Percentiles rank a stretch among this genome's conserved stretches.
Conservation (phyloP, 306 rosid genomes). For the Fagus crenata region DNA sequence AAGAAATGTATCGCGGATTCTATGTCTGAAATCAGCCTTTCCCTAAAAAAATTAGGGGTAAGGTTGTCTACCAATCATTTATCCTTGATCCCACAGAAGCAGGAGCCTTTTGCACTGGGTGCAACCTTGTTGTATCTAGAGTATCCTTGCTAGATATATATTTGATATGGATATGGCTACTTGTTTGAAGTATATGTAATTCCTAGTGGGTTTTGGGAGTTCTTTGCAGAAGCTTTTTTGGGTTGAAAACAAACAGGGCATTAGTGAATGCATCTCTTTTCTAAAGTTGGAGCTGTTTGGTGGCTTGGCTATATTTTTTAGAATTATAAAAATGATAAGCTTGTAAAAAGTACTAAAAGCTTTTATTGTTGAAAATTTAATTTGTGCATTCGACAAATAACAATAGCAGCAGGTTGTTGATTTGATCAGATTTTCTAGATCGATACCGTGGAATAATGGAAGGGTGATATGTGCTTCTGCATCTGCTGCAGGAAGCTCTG, state of each 20-base stretch:
- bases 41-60: too few relatives aligned
- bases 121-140: too few relatives aligned
- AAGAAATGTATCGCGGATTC: too few relatives aligned
- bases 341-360: background rate
- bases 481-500: conserved; percentile 92
- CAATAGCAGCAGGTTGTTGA: conserved; percentile 26
- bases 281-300: conserved; percentile 5
- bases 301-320: background rate
- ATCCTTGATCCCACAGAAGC: too few relatives aligned
- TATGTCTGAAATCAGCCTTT: too few relatives aligned
- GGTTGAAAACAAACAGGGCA: background rate
- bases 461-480: conserved; percentile 57
- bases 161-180: too few relatives aligned
- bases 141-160: too few relatives aligned
- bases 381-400: conserved; percentile 14
- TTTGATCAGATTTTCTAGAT: conserved; percentile 50
- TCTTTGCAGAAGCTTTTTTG: background rate
- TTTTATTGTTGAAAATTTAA: background rate
- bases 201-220: background rate
- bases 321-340: background rate
- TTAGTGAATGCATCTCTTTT: background rate
- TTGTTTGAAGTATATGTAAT: too few relatives aligned
- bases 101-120: too few relatives aligned
- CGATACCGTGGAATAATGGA: conserved; percentile 35
- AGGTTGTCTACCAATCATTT: too few relatives aligned